These are phyloP conservation scores for Serpula lacrymans DNA, from an alignment of 768 basidiomycete genomes.

Conservation along the genomic window DNA sequence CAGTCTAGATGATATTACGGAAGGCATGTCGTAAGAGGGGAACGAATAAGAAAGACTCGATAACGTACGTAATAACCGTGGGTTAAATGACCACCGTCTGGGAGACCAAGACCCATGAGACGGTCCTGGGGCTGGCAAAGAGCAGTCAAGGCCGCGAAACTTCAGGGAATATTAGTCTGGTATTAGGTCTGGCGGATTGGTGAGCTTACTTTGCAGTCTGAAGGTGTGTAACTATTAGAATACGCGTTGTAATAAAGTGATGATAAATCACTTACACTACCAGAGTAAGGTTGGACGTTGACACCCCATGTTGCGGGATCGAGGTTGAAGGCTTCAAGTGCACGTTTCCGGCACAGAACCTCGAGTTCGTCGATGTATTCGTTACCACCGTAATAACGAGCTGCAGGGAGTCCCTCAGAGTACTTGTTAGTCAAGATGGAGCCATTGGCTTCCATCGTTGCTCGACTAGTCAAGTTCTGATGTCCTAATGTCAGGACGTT, in stretches of 20 bases:
- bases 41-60: background rate
- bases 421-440: constrained; percentile 99
- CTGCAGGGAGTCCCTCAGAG: constrained; percentile 98
- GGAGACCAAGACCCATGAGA: constrained; percentile 97
- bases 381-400: constrained; percentile 97
- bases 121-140: constrained; percentile 96
- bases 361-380: constrained; percentile 98
- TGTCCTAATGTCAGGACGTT: constrained; percentile 6
- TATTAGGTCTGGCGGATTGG: constrained; percentile 2
- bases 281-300: constrained; percentile 98
- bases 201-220: constrained; percentile 78
- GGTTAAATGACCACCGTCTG: constrained; percentile 95
- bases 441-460: constrained; percentile 97
- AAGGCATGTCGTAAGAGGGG: constrained; percentile 5
- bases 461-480: constrained; percentile 93
- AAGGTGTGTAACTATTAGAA: constrained; percentile 13
- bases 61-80: constrained; percentile 92
- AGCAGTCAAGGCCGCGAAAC: constrained; percentile 96
- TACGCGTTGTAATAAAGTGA: background rate
- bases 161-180: constrained; percentile 27
- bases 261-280: constrained; percentile 56
- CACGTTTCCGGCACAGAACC: constrained; percentile 90
- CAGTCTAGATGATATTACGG: constrained; percentile 62
- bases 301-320: constrained; percentile 94
- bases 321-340: constrained; percentile 93